phyloP scores from a whole-genome alignment of 139 green algal genomes.

The Tetraselmis chui region DNA sequence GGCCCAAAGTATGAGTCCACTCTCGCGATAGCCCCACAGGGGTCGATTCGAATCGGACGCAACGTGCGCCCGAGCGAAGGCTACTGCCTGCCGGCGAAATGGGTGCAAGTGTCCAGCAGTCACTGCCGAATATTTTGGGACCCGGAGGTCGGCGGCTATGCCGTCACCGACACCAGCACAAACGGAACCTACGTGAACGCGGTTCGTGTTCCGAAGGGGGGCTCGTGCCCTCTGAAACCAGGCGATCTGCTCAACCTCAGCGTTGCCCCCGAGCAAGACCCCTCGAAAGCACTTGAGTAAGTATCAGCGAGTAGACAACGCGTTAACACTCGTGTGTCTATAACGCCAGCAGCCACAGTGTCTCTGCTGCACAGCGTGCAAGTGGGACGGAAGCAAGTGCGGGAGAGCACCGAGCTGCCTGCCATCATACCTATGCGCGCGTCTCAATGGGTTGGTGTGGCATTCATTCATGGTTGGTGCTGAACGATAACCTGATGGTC shows the following conservation, averaged over 20 bases:
- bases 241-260: background rate
- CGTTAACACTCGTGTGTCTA: no score
- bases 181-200: background rate
- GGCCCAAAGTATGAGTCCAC: no score
- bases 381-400: background rate
- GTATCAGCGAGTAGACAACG: no score
- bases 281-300: background rate
- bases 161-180: background rate
- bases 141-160: background rate
- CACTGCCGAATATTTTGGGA: background rate
- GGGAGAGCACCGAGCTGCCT: background rate
- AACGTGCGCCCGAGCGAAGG: background rate
- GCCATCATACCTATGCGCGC: background rate
- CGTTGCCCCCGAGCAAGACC: background rate
- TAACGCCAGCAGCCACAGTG: no score
- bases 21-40: no score
- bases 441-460: background rate
- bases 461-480: background rate
- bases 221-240: background rate
- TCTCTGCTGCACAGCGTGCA: background rate
- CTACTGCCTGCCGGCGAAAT: background rate
- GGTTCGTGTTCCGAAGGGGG: background rate
- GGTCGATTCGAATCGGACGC: background rate
- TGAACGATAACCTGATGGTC: no score
- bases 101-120: background rate